These are phyloP conservation scores for Cyclostephanos invisitatus DNA, from an alignment of 108 stramenopile genomes.

Conservation along the genomic window DNA sequence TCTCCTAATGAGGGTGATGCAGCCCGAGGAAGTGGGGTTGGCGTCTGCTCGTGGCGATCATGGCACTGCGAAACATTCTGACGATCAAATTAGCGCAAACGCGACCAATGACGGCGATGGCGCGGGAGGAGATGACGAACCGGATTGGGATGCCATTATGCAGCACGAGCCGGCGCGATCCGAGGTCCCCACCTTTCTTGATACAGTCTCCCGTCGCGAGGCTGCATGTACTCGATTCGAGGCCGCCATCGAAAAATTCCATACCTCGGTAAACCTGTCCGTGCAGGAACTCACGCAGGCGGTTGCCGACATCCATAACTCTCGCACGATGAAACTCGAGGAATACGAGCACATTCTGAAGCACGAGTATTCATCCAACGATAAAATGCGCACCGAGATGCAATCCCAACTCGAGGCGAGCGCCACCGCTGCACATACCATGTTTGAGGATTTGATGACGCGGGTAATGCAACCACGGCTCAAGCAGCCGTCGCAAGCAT, in stretches of 20 bases:
- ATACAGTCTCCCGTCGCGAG: slow-evolving; percentile 21
- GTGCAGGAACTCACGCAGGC: slow-evolving; percentile 44
- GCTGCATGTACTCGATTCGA: slow-evolving; percentile 34
- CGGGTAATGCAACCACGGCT: slow-evolving; percentile 31
- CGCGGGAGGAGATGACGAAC: slow-evolving; percentile 26
- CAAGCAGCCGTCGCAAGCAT: slow-evolving; percentile 1
- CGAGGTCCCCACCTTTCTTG: slow-evolving; percentile 47
- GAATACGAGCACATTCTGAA: slow-evolving; percentile 44
- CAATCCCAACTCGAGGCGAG: slow-evolving; percentile 38
- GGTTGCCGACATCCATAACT: slow-evolving; percentile 48
- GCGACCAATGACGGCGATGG: slow-evolving; percentile 4
- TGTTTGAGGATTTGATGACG: slow-evolving; percentile 41
- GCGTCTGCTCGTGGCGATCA: slow-evolving; percentile 5
- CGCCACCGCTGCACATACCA: slow-evolving; percentile 23
- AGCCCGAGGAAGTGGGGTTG: slow-evolving; percentile 20
- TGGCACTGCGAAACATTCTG: slow-evolving; percentile 3
- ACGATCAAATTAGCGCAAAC: background rate
- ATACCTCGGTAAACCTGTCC: slow-evolving; percentile 13
- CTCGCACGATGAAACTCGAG: slow-evolving; percentile 25
- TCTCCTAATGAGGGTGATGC: slow-evolving; percentile 49
- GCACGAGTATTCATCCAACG: slow-evolving; percentile 38
- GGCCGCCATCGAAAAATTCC: slow-evolving; percentile 43
- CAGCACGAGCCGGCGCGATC: slow-evolving; percentile 48
- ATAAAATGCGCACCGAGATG: slow-evolving; percentile 44
- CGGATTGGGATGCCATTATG: slow-evolving; percentile 46